phyloP scores from a whole-genome alignment of 164 flowering plant species.

The Magnolia sinica region DNA sequence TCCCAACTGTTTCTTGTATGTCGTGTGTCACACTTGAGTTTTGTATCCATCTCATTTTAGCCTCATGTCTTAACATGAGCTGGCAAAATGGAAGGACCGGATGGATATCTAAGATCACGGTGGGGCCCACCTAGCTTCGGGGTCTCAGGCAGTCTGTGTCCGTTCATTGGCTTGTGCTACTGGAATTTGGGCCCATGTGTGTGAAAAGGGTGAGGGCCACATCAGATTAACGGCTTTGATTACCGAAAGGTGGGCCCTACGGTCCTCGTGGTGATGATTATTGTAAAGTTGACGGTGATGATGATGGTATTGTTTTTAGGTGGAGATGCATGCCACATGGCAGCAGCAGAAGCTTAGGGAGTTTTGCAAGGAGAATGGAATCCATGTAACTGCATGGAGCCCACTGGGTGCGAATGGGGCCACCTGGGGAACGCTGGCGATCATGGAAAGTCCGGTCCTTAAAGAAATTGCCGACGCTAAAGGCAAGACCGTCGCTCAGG shows the following conservation, averaged over 20 bases:
- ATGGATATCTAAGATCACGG: too few species aligned
- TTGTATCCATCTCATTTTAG: too few species aligned
- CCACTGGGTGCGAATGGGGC: slow-evolving; percentile 25
- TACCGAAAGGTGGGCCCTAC: neutral
- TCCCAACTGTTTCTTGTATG: too few species aligned
- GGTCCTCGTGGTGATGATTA: neutral
- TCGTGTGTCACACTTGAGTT: too few species aligned
- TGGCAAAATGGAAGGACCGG: too few species aligned
- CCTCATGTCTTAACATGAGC: too few species aligned
- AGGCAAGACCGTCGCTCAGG: slow-evolving; percentile 31
- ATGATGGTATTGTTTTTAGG: neutral
- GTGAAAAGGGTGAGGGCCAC: too few species aligned
- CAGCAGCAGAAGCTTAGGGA: slow-evolving; percentile 22
- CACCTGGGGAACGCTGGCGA: slow-evolving; percentile 19
- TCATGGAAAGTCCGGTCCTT: slow-evolving; percentile 19
- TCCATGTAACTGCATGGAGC: slow-evolving; percentile 27
- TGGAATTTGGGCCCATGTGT: too few species aligned
- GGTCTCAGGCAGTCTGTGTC: too few species aligned
- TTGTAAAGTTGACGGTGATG: neutral
- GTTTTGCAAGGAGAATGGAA: slow-evolving; percentile 19
- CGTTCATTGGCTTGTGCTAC: too few species aligned
- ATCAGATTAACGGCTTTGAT: too few species aligned
- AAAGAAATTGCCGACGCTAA: slow-evolving; percentile 26
- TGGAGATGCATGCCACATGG: slow-evolving; percentile 33
- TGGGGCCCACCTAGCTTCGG: too few species aligned